Evolutionary conservation across 257 asterid species (phyloP).

Genomic region (Solanum pennellii): DNA sequence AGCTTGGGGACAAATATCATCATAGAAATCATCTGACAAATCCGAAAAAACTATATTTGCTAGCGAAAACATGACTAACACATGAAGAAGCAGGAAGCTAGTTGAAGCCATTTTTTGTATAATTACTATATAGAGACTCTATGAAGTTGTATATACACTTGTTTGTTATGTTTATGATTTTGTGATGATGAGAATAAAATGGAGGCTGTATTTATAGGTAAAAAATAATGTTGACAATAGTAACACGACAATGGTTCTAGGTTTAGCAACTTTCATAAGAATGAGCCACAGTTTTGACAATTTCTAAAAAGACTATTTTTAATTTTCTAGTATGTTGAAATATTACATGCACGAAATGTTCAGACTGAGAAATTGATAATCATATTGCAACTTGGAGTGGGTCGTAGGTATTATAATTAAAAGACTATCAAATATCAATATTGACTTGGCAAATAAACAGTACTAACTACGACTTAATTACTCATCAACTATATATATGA

Average conservation of each 20-base stretch:
- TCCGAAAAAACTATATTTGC: neutral
- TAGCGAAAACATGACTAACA: neutral
- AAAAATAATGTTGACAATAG: too few species aligned
- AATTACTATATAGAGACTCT: neutral
- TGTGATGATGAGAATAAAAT: neutral
- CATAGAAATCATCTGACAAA: neutral
- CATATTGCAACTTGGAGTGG: neutral
- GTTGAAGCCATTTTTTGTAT: neutral
- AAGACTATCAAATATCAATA: too few species aligned
- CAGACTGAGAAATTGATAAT: neutral
- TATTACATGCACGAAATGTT: too few species aligned
- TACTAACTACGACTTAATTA: too few species aligned
- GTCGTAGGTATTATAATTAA: too few species aligned
- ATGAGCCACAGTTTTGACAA: neutral
- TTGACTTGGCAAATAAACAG: neutral
- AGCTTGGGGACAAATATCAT: constrained; percentile 15
- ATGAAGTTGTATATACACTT: neutral
- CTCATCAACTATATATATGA: neutral
- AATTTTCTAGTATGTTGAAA: too few species aligned
- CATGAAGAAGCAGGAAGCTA: neutral
- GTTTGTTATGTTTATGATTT: neutral
- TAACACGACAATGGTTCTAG: too few species aligned
- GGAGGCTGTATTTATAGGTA: neutral
- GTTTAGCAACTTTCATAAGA: neutral
- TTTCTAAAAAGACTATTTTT: too few species aligned